Evolutionary conservation across 2,329 filamentous ascomycete genomes (phyloP).

Genomic region (Diplodia mutila): DNA sequence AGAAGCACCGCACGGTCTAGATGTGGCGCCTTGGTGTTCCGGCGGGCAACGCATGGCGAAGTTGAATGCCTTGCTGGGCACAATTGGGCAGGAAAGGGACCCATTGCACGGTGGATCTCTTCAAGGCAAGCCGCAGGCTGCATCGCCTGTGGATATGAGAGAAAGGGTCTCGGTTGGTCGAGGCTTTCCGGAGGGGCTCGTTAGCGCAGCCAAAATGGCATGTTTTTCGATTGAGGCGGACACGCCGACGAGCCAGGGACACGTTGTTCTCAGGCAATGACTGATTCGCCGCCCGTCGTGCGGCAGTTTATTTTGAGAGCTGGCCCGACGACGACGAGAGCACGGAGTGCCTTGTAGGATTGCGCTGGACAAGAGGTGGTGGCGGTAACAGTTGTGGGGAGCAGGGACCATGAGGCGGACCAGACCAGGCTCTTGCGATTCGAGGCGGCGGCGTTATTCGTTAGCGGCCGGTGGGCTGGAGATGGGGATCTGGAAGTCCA

Average conservation of each 20-base stretch:
- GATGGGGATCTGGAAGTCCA: background rate
- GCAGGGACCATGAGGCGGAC: background rate
- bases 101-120: background rate
- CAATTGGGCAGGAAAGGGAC: background rate
- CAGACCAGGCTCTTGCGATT: background rate
- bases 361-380: background rate
- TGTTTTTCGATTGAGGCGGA: background rate
- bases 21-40: background rate
- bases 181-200: background rate
- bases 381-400: background rate
- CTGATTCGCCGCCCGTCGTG: background rate
- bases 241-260: background rate
- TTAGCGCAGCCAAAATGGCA: conserved; percentile 10
- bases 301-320: conserved; percentile 12
- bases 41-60: background rate
- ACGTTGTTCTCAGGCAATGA: background rate
- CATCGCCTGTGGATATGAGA: background rate
- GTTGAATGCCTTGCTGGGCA: background rate
- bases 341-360: conserved; percentile 9
- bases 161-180: background rate
- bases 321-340: background rate
- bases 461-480: conserved; percentile 1
- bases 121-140: background rate
- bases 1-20: background rate
- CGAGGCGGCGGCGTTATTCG: background rate